Base-by-base conservation (phyloP, 2,329 filamentous ascomycete species). In the Chrysoporthe austroafricana region DNA sequence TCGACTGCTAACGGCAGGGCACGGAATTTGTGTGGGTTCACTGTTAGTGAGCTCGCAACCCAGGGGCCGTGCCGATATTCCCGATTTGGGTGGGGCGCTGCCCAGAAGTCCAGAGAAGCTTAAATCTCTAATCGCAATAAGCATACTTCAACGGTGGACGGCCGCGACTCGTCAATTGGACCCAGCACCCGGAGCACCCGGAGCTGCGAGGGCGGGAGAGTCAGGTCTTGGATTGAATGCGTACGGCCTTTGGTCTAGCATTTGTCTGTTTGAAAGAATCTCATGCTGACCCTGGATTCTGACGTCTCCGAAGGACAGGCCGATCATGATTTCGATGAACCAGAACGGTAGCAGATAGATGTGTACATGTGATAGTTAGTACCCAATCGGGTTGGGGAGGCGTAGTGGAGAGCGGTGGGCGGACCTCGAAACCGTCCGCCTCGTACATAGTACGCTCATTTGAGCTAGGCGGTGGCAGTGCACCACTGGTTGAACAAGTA, bases 61-160 rank as follows among this genome's bases (percentile, higher is more conserved):
- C 1, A 36, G 54, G 54, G 32, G 36, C 9, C 39, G 4, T 59
- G 18, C 57, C 39, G 57, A 58, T 34, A 9, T 3, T 39, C 34
- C 54, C 54, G 54, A 43, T 32, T 9, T 21, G 18, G 57, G 57
- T 42, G 59, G 50, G 59, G 64, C 26, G 26, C 26, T 26, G 26
- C 26, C 26, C 26, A 57, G n/a, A 39, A 34, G 18, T 36, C 62
- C 16, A 34, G n/a, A 34, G n/a, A 50, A 58, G 52, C 50, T 60
- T 63, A 63, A 63, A 62, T 66, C 43, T 46, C 57, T 63, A 63
- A 66, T 50, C 59, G 59, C 57, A 43, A 59, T 63, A 66, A 66
- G 64, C 59, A 66, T 63, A 66, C 42, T 7, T 18, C 46, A 26
- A 36, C 46, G 34, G 59, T 54, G 54, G 54, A 39, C 54, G 4